Evolutionary conservation across 2,329 filamentous ascomycete species (phyloP).

Genomic region (Exophiala sp.): DNA sequence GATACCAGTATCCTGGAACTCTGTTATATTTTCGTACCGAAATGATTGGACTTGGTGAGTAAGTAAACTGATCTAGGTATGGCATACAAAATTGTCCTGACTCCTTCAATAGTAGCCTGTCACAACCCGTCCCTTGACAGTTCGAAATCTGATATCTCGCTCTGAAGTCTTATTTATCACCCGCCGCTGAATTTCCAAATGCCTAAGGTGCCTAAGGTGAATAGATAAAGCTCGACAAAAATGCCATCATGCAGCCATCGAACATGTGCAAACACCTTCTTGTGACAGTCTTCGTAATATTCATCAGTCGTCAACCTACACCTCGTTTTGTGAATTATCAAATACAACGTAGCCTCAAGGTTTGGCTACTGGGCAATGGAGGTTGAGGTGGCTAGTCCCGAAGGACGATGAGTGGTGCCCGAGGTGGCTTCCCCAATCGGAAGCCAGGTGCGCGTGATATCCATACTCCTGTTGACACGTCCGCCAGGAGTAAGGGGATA

Average conservation of each 20-base stretch:
- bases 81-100: no score
- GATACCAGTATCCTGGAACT: no score
- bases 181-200: neutral
- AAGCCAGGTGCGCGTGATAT: slow-evolving; percentile 54
- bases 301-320: slow-evolving; percentile 15
- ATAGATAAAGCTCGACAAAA: neutral
- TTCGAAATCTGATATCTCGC: neutral
- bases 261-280: slow-evolving; percentile 8
- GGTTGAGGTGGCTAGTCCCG: slow-evolving; percentile 14
- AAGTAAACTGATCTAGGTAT: no score
- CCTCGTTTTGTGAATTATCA: neutral
- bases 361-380: slow-evolving; percentile 16
- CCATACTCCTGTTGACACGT: slow-evolving; percentile 59
- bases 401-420: slow-evolving; percentile 4
- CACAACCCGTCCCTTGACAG: neutral
- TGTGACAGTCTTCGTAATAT: slow-evolving; percentile 7
- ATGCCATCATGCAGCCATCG: slow-evolving; percentile 6
- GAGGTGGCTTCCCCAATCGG: slow-evolving; percentile 33
- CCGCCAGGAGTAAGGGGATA: slow-evolving; percentile 59
- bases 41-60: no score
- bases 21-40: no score
- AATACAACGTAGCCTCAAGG: neutral
- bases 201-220: neutral
- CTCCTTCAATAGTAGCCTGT: no score
- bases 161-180: neutral